A percentile compares a stretch with the other conserved stretches of the same genome.
Conservation (phyloP, 2,329 filamentous ascomycete species). For the Microthyrium microscopicum region DNA sequence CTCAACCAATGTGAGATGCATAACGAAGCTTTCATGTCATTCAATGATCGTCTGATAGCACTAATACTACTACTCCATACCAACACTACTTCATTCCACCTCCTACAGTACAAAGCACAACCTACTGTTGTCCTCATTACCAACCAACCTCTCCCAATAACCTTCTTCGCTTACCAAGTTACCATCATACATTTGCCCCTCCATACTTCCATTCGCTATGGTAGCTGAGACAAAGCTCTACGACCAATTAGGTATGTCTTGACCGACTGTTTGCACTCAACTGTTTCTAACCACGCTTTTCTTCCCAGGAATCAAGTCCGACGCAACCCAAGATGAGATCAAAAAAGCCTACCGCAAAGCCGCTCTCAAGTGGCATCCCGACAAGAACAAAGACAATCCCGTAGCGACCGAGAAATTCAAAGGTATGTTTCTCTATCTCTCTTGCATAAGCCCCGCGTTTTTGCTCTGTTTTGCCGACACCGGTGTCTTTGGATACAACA, state of each 20-base stretch:
- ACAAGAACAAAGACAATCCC: slow-evolving; percentile 93
- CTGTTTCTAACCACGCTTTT: too few species aligned
- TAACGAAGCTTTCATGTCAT: not conserved
- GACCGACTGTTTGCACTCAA: slow-evolving; percentile 1
- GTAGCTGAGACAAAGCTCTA: slow-evolving; percentile 93
- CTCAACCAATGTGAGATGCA: not conserved
- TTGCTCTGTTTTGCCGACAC: not conserved
- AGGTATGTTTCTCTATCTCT: slow-evolving; percentile 22
- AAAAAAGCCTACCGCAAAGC: slow-evolving; percentile 91
- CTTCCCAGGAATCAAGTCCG: slow-evolving; percentile 54
- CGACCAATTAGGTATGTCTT: slow-evolving; percentile 47
- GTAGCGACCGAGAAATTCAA: slow-evolving; percentile 88
- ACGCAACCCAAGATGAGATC: slow-evolving; percentile 80
- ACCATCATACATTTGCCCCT: not conserved
- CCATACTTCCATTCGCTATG: slow-evolving; percentile 41
- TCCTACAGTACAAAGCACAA: not conserved
- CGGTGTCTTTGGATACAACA: not conserved
- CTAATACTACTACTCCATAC: not conserved
- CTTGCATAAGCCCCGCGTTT: not conserved
- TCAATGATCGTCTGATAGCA: not conserved
- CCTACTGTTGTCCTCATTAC: slow-evolving; percentile 7
- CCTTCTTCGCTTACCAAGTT: not conserved
- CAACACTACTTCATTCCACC: not conserved
- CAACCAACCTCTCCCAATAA: slow-evolving; percentile 9
- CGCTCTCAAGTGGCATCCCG: slow-evolving; percentile 83